Conservation (phyloP, 2,329 filamentous ascomycete species). For the Microdochium bolleyi region DNA sequence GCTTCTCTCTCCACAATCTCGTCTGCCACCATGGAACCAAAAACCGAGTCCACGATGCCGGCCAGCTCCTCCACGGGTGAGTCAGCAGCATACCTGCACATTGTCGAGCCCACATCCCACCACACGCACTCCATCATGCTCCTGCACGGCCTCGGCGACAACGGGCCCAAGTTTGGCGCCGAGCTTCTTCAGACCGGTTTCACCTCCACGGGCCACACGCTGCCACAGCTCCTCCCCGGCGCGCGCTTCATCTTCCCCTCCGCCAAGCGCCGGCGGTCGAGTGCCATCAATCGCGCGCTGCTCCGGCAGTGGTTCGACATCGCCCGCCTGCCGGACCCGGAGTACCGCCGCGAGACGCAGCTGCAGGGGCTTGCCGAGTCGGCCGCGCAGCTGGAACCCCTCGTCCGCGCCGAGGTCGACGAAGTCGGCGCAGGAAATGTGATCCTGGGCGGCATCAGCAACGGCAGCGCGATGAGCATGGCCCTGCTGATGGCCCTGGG, state of each 20-base stretch:
- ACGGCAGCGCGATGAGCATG: constrained; percentile 40
- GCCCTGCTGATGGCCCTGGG: constrained; percentile 30
- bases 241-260: constrained; percentile 45
- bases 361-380: constrained; percentile 35
- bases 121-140: constrained; percentile 10
- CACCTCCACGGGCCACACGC: constrained; percentile 12
- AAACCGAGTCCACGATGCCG: too few relatives aligned
- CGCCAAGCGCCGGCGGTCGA: constrained; percentile 32
- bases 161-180: constrained; percentile 17
- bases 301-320: constrained; percentile 46
- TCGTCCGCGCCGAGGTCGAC: constrained; percentile 24
- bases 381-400: constrained; percentile 18
- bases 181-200: constrained; percentile 20
- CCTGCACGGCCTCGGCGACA: constrained; percentile 12
- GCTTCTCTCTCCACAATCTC: too few relatives aligned
- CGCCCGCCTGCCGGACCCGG: constrained; percentile 28
- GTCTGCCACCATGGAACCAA: too few relatives aligned
- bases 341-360: constrained; percentile 31
- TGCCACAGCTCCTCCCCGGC: constrained; percentile 24
- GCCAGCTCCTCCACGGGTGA: too few relatives aligned
- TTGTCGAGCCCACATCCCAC: constrained; percentile 10
- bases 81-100: constrained; percentile 5
- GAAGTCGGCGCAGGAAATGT: constrained; percentile 26
- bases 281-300: constrained; percentile 28
- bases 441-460: constrained; percentile 43